Evolutionary conservation across 139 green algal species (phyloP).

Genomic region (Coelastrella sp.): DNA sequence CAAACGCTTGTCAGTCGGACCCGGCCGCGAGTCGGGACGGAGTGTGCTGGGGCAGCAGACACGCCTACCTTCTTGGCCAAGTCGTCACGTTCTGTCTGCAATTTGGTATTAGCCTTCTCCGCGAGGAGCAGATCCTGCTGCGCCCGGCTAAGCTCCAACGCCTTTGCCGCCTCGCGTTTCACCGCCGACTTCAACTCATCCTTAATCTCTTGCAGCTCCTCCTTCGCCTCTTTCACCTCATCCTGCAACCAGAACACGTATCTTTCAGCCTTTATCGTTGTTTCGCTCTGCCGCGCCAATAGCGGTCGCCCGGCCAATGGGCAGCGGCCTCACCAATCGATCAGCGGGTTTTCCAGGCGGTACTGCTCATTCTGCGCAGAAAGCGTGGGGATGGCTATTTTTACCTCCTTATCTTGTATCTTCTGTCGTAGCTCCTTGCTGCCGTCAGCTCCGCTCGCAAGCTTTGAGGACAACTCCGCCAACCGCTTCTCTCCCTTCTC

Average conservation of each 20-base stretch:
- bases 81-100: conserved; percentile 44
- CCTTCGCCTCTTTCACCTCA: neutral
- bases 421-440: conserved; percentile 40
- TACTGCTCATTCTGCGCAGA: neutral
- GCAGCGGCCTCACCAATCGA: neutral
- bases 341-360: too few relatives aligned
- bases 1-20: too few relatives aligned
- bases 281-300: neutral
- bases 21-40: too few relatives aligned
- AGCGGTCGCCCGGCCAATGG: neutral
- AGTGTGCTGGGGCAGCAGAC: neutral
- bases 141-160: conserved; percentile 12
- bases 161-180: conserved; percentile 26
- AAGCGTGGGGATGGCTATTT: too few relatives aligned
- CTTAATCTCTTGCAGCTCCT: conserved; percentile 19
- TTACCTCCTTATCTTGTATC: neutral
- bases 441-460: conserved; percentile 13
- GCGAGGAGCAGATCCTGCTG: conserved; percentile 47
- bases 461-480: conserved; percentile 16
- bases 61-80: conserved; percentile 39
- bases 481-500: conserved; percentile 32
- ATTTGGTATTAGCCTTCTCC: conserved; percentile 27
- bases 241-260: neutral
- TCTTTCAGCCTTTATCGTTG: too few relatives aligned
- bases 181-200: conserved; percentile 40